Evolutionary conservation across 805 yeast species (phyloP).

Genomic region (Sungouiella thailandica): DNA sequence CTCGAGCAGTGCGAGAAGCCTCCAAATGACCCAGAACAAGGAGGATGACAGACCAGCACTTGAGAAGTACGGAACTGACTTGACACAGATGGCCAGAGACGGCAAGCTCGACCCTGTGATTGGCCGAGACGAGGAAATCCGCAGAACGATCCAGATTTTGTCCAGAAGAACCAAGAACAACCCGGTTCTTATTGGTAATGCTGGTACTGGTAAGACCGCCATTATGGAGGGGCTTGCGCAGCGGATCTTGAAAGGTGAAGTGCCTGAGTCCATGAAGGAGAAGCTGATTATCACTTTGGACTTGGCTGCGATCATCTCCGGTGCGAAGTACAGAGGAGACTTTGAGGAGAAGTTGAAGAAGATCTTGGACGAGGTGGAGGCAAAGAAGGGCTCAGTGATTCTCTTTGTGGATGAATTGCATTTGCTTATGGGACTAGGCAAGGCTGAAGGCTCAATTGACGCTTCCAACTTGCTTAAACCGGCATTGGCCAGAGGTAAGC

Average conservation of each 20-base stretch:
- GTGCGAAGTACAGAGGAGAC: constrained; percentile 95
- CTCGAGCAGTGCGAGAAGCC: constrained; percentile 12
- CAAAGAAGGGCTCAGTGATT: constrained; percentile 68
- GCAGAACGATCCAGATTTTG: constrained; percentile 86
- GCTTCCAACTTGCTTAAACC: constrained; percentile 93
- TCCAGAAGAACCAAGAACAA: constrained; percentile 93
- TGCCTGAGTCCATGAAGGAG: constrained; percentile 88
- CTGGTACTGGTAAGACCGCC: constrained; percentile 98
- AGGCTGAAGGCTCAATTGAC: constrained; percentile 92
- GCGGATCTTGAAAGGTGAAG: constrained; percentile 84
- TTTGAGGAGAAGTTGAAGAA: constrained; percentile 85
- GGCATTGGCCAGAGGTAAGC: constrained; percentile 84
- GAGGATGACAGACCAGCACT: constrained; percentile 61
- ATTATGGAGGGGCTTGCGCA: constrained; percentile 96
- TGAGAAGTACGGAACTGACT: constrained; percentile 78
- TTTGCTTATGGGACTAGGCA: constrained; percentile 83
- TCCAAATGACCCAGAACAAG: constrained; percentile 40
- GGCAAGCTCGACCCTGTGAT: constrained; percentile 96
- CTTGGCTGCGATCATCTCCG: constrained; percentile 84
- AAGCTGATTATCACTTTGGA: constrained; percentile 82
- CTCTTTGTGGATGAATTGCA: constrained; percentile 90
- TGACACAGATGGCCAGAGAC: constrained; percentile 79
- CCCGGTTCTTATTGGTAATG: constrained; percentile 92
- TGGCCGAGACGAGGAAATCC: constrained; percentile 93
- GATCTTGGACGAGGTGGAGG: constrained; percentile 79